Evolutionary conservation across 1,139 yeast species (phyloP).

Genomic region (Blastobotrys elegans): DNA sequence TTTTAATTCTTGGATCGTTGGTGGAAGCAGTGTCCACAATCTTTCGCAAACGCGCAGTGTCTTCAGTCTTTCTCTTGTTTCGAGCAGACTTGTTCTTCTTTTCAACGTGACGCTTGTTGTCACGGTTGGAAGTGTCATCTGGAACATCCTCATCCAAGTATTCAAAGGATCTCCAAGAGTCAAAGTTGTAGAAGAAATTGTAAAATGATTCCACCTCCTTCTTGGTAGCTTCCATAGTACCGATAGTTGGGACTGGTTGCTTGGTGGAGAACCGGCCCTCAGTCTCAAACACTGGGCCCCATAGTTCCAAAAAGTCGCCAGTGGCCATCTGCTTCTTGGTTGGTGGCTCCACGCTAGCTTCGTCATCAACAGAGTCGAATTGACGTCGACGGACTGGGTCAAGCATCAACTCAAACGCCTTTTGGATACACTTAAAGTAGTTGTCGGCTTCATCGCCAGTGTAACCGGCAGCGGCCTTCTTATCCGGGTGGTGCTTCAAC

Average conservation of each 20-base stretch:
- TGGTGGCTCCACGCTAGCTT: constrained; percentile 83
- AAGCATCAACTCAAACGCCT: constrained; percentile 86
- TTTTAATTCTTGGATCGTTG: constrained; percentile 92
- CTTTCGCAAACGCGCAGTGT: constrained; percentile 82
- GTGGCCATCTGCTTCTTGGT: constrained; percentile 43
- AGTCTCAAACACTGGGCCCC: constrained; percentile 87
- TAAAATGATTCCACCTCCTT: constrained; percentile 87
- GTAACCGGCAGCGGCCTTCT: constrained; percentile 86
- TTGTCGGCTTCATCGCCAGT: constrained; percentile 93
- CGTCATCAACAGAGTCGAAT: constrained; percentile 90
- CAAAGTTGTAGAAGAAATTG: constrained; percentile 89
- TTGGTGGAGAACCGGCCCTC: constrained; percentile 90
- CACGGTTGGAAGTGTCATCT: constrained; percentile 98
- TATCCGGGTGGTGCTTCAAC: constrained; percentile 96
- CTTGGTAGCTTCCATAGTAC: constrained; percentile 62
- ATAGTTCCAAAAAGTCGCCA: constrained; percentile 77
- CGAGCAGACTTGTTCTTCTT: constrained; percentile 96
- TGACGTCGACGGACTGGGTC: constrained; percentile 86
- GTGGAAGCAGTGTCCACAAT: constrained; percentile 81
- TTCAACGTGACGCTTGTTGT: constrained; percentile 97
- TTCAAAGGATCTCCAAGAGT: constrained; percentile 98
- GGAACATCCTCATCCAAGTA: constrained; percentile 99
- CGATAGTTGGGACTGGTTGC: constrained; percentile 82
- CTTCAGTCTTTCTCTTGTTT: constrained; percentile 97
- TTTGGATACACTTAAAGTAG: constrained; percentile 97